Evolutionary conservation across 2,329 filamentous ascomycete genomes (phyloP), one percentile per base, ranked within the genome.

Genomic region (Cyphellophora europaea): DNA sequence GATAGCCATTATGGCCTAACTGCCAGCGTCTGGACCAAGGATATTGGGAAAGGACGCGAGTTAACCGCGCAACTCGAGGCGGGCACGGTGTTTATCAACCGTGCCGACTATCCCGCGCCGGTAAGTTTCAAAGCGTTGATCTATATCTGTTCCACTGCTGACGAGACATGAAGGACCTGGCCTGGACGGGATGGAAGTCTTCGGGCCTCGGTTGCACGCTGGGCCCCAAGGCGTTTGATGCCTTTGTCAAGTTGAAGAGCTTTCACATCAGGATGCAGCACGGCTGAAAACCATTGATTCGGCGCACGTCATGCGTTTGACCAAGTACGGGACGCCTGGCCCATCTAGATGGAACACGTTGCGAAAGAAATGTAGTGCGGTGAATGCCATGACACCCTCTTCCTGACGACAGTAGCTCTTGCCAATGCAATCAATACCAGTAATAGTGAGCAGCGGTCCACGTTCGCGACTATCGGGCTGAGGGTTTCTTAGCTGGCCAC

Each of bases 181-280:
- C 85, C 6, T 91, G 84, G 85, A 88, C 85, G 3, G 88, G 88
- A 5, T 93, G 85, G 85, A 95, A 94, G 67, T 82, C 91, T 55
- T 93, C 86, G 36, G 87, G 88, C 42, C 84, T 83, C 61, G 88
- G 88, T 19, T 79, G 83, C 51, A 93, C 86, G 6, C 63, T 95
- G 50, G 87, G 84, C 60, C 79, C 69, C 47, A 89, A 85, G 51
- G 88, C 85, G 10, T 95, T 88, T 53, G 87, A 93, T 49, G 83
- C 89, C 53, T 94, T 94, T 54, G 80, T 89, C 50, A 91, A 88
- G 69, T 69, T 93, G 52, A 94, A 94, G 77, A 93, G 83, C 66
- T 93, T 79, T 60, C 88, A 95, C 58, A 61, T 94, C 54, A 93
- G n/a, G n/a, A n/a, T n/a, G n/a, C n/a, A n/a, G n/a, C n/a, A n/a